These are phyloP conservation scores for Rhinocladiella similis DNA, from an alignment of 2,329 filamentous ascomycete species.

Conservation along the genomic window DNA sequence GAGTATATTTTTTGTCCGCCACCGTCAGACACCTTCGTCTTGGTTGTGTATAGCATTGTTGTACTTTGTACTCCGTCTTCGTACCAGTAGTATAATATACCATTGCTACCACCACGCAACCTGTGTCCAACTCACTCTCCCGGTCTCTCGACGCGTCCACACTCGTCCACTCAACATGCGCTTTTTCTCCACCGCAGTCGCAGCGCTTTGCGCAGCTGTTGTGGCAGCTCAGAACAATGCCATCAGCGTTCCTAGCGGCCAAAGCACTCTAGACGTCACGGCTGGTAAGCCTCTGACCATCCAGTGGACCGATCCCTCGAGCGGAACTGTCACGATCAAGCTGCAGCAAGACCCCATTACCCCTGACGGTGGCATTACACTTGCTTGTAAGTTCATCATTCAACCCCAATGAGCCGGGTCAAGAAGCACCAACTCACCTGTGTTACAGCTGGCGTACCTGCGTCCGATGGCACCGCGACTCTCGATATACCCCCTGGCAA, in stretches of 20 bases:
- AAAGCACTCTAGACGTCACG: slow-evolving; percentile 43
- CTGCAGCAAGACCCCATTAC: slow-evolving; percentile 44
- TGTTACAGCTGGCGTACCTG: slow-evolving; percentile 43
- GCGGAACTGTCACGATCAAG: slow-evolving; percentile 52
- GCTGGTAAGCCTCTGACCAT: slow-evolving; percentile 50
- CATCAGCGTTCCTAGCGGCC: slow-evolving; percentile 46
- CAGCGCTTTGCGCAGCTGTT: slow-evolving; percentile 48
- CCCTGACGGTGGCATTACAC: slow-evolving; percentile 40
- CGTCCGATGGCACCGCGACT: slow-evolving; percentile 51
- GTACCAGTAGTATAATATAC: neutral
- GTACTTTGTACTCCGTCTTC: too few relatives aligned
- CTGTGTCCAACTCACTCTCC: neutral
- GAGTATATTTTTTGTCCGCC: neutral
- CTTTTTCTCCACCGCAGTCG: slow-evolving; percentile 42
- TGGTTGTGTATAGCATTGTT: neutral
- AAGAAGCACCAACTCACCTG: slow-evolving; percentile 7
- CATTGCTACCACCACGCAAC: too few relatives aligned
- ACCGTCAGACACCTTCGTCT: slow-evolving; percentile 1
- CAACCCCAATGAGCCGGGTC: neutral
- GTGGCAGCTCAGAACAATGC: slow-evolving; percentile 46
- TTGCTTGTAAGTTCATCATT: slow-evolving; percentile 43
- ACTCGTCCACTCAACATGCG: slow-evolving; percentile 43
- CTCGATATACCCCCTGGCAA: slow-evolving; percentile 47
- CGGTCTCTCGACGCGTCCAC: neutral
- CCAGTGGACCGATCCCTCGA: slow-evolving; percentile 51